Base-by-base conservation (phyloP, 73 alveolate genomes). In the Paraurostyla sp. region DNA sequence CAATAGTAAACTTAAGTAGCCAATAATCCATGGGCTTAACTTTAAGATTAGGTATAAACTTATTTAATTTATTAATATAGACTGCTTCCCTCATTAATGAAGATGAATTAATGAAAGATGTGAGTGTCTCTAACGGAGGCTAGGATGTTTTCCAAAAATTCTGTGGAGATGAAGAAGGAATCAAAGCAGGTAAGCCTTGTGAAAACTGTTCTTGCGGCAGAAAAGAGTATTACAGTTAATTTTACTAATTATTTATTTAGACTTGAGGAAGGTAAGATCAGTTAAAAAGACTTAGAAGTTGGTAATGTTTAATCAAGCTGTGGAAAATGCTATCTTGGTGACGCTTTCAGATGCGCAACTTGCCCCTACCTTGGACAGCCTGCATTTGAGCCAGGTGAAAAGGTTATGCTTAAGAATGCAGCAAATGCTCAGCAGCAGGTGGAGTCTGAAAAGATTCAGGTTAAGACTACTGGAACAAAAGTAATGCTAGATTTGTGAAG, bases 201-300 rank as follows among this genome's bases (percentile, higher is more conserved):
- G 96, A 91, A 23, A 96, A 96, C 82, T 96, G 99, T 91, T 89
- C 98, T 46, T 96, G 99, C 83, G 99, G 99, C n/a, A 71, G 97
- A 80, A 93, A 93, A 56, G 98, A 96, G 88, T 68, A 87, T 56
- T 71, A 80, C 85, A 35, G 33, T 18, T 25, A n/a, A 27, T 56
- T 41, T 23, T 38, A n/a, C 11, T 38, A 40, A 38, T 82, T 27
- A n/a, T 20, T 3, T 18, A 29, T 41, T 6, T 63, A 38, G 85
- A 83, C 48, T 89, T 38, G 96, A 85, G 51, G 95, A 90, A 23
- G 93, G 91, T 20, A 65, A 89, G 65, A 60, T 84, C 30, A 89
- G 75, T 89, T 56, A 60, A 38, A 82, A 95, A 62, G 93, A 93
- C 46, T 89, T 93, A 43, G 95, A 95, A 52, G 73, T 57, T 13